phyloP scores from a whole-genome alignment of 441 rosid species.

The Isatis lusitanica region DNA sequence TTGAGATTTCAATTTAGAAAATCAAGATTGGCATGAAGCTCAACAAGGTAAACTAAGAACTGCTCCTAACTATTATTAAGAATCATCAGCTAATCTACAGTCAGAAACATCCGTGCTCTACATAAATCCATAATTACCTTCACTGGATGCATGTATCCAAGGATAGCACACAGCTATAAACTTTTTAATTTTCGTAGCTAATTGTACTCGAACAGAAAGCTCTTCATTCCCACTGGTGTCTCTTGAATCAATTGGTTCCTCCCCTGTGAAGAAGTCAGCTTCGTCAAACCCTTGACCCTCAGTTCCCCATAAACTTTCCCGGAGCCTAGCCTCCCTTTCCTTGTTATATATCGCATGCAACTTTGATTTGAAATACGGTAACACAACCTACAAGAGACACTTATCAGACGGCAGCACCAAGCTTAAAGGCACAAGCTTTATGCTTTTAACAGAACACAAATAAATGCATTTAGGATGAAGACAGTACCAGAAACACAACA shows the following conservation, averaged over 20 bases:
- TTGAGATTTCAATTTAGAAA: background rate
- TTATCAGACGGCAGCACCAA: conserved; percentile 9
- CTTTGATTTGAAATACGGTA: conserved; percentile 95
- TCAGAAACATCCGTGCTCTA: background rate
- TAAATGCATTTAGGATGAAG: background rate
- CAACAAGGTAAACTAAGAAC: background rate
- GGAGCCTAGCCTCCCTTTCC: conserved; percentile 97
- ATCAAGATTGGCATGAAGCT: conserved; percentile 6
- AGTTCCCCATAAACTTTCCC: conserved; percentile 93
- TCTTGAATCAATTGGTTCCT: conserved; percentile 48
- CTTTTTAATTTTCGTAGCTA: conserved; percentile 66
- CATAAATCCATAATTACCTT: conserved; percentile 53
- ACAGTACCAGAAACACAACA: conserved; percentile 80
- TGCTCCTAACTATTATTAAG: background rate
- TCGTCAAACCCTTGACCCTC: conserved; percentile 65
- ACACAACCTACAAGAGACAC: conserved; percentile 63
- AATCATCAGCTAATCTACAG: conserved; percentile 6
- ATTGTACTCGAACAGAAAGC: conserved; percentile 54
- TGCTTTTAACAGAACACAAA: background rate
- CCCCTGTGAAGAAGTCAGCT: conserved; percentile 50
- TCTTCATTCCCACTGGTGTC: conserved; percentile 47
- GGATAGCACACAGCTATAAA: conserved; percentile 82
- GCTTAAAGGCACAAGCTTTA: background rate
- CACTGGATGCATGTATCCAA: conserved; percentile 90
- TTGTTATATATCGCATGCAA: conserved; percentile 83